A percentile compares a stretch with the other conserved stretches of the same genome.
phyloP scores from a whole-genome alignment of 352 stramenopile species.

The Pythium grandisporangium region DNA sequence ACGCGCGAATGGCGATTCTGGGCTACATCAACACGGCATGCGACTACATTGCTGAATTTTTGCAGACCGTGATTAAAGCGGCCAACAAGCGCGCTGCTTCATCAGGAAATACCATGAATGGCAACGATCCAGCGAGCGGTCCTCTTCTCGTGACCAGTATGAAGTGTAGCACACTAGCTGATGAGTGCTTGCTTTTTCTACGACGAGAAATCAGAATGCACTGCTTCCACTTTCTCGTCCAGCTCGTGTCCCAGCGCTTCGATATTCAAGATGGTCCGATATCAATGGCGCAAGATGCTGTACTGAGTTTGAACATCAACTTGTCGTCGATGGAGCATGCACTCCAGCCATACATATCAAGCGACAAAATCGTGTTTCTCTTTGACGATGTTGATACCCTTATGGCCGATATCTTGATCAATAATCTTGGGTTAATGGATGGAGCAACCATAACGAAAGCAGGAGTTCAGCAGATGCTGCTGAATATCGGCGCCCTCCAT shows the following conservation, averaged over 20 bases:
- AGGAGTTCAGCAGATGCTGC: conserved; percentile 72
- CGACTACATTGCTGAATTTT: conserved; percentile 53
- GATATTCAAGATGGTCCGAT: conserved; percentile 40
- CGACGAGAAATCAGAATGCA: conserved; percentile 67
- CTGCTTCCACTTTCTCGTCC: conserved; percentile 72
- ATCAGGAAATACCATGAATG: neutral
- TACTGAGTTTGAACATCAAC: conserved; percentile 70
- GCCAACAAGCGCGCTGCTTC: conserved; percentile 5
- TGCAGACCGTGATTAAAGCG: conserved; percentile 15
- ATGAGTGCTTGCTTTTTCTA: conserved; percentile 73
- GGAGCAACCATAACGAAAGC: conserved; percentile 50
- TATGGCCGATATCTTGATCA: conserved; percentile 52
- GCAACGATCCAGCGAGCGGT: neutral
- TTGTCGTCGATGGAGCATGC: conserved; percentile 67
- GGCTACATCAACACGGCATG: conserved; percentile 72
- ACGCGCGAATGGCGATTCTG: conserved; percentile 65
- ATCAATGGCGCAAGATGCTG: conserved; percentile 63
- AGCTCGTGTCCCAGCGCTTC: conserved; percentile 55
- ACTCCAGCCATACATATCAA: conserved; percentile 58
- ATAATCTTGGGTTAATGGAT: conserved; percentile 53
- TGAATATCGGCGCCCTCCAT: conserved; percentile 68
- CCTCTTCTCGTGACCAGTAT: conserved; percentile 50
- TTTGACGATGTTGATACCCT: conserved; percentile 69
- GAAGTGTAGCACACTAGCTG: conserved; percentile 60
- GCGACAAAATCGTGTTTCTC: conserved; percentile 62